phyloP scores from a whole-genome alignment of 2,329 filamentous ascomycete species.

The Fusarium sp. region DNA sequence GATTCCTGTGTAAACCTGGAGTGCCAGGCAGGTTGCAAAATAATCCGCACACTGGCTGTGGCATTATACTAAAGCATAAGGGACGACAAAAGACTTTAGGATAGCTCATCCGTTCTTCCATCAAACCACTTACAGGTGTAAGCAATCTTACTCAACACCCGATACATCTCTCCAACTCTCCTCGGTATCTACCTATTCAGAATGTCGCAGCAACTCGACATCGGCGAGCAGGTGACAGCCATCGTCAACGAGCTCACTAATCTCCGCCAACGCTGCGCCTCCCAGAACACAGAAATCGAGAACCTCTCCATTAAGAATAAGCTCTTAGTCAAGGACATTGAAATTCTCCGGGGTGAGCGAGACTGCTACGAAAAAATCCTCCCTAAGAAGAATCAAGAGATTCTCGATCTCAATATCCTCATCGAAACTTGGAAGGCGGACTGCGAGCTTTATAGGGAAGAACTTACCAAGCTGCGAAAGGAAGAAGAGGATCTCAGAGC shows the following conservation, averaged over 20 bases:
- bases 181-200: no score
- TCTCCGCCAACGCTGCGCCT: neutral
- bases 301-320: neutral
- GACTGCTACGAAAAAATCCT: neutral
- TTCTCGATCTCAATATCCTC: neutral
- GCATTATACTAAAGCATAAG: no score
- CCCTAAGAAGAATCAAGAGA: neutral
- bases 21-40: no score
- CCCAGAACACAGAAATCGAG: constrained; percentile 10
- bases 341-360: neutral
- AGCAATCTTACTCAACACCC: neutral
- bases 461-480: neutral
- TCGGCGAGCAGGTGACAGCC: neutral
- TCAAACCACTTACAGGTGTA: neutral
- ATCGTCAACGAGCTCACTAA: neutral
- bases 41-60: no score
- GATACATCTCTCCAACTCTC: no score
- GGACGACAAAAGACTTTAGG: no score
- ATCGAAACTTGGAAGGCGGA: constrained; percentile 3
- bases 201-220: neutral
- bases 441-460: neutral
- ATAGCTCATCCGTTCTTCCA: neutral
- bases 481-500: neutral
- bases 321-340: neutral
- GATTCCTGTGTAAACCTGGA: no score